A percentile compares a stretch with the other conserved stretches of the same genome.
Evolutionary conservation across 164 flowering plant genomes (phyloP).

Genomic region (Umbilicus rupestris): DNA sequence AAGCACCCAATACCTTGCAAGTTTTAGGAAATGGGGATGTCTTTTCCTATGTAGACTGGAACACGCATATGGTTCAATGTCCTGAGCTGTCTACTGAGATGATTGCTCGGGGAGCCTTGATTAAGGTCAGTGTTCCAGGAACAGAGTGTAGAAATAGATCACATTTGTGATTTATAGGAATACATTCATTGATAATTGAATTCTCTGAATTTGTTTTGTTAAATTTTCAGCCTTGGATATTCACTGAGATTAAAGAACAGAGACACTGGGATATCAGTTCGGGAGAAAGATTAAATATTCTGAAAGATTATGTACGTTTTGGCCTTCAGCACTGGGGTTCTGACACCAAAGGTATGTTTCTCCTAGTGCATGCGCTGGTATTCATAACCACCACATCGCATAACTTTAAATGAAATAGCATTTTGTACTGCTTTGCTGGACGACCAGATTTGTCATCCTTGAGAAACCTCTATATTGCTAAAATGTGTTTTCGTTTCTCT

Average conservation of each 20-base stretch:
- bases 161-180: not conserved
- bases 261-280: slow-evolving; percentile 98
- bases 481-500: not conserved
- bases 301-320: slow-evolving; percentile 66
- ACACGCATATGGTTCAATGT: slow-evolving; percentile 55
- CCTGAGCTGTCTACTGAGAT: slow-evolving; percentile 74
- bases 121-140: slow-evolving; percentile 46
- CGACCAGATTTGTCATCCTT: too few species aligned
- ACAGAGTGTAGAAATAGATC: not conserved
- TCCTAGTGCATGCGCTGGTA: not conserved
- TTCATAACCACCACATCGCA: too few species aligned
- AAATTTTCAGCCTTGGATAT: slow-evolving; percentile 85
- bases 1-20: slow-evolving; percentile 53
- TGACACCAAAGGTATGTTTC: slow-evolving; percentile 70
- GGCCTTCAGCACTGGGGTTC: slow-evolving; percentile 99
- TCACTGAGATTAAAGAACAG: slow-evolving; percentile 95
- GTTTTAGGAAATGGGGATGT: slow-evolving; percentile 94
- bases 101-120: slow-evolving; percentile 87
- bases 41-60: slow-evolving; percentile 82
- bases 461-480: too few species aligned
- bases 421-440: too few species aligned
- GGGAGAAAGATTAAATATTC: slow-evolving; percentile 61
- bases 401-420: too few species aligned
- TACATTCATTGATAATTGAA: not conserved
- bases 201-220: not conserved